Evolutionary conservation across 306 rosid species (phyloP), one percentile per base, ranked within the genome.

Genomic region (Dicorynia guianensis): DNA sequence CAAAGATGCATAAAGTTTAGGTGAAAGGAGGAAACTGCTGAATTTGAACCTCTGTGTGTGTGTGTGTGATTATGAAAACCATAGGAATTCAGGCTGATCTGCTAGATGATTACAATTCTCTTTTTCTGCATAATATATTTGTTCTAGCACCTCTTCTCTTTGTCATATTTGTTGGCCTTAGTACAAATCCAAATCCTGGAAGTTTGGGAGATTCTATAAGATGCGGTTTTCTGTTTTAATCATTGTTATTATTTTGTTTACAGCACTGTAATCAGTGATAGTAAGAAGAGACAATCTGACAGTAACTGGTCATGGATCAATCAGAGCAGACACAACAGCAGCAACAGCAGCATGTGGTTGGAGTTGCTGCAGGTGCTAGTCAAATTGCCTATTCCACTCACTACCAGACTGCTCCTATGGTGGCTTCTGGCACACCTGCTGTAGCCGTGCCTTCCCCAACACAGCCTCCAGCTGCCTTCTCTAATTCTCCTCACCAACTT

Each of bases 321-420:
- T 77, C 90, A 15, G 97, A 87, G 68, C 86, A 84, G 72, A 54
- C 76, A 56, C 93, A 80, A 11, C 82, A 89, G 65, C 89, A 83
- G 46, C 86, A 25, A 5, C 77, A 65, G 25, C 50, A 65, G 12
- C 77, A 84, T 69, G 74, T 19, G 59, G 85, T 79, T 56, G 90
- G 93, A 43, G 82, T 85, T 43, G 81, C 81, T 8, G 42, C 89
- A 34, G 79, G 83, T 58, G 42, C 85, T 20, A 79, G 79, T 77
- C 91, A 87, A 73, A 86, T 87, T 82, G 49, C 90, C 18, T 92
- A 89, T 71, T 75, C 89, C 66, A 77, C 90, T 78, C 81, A 89
- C 54, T 87, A 85, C 75, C 97, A 76, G 63, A 86, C 85, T 63
- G 79, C 85, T 79, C 82, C 93, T 35, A 83, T 89, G 88, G 82